Evolutionary conservation across 2,329 filamentous ascomycete genomes (phyloP), one percentile per base, ranked within the genome.

Genomic region (Colletotrichum liriopes): DNA sequence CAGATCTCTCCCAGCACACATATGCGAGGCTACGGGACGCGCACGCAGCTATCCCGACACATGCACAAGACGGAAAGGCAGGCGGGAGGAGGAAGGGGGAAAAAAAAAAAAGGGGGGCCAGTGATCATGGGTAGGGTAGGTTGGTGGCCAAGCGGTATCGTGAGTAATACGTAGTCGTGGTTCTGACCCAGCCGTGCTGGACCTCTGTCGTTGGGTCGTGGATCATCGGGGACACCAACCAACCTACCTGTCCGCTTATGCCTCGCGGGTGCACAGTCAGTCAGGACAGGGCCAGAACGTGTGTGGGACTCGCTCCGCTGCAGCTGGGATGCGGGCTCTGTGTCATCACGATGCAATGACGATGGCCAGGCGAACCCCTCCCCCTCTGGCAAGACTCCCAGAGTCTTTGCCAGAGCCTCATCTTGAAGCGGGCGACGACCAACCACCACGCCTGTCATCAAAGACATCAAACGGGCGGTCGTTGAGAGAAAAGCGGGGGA

Each of bases 51-150:
- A 61, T 66, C 67, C 71, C 67, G 60, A 66, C 63, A 66, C 51
- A 72, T 72, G 70, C 70, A 71, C 70, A 65, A 29, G 70, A 66
- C 67, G 71, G 71, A 70, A 68, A 68, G 67, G 64, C 39, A 52
- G 45, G 45, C 49, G 65, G 68, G 56, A 52, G 55, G 39, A 37
- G 51, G n/a, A 26, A n/a, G 45, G 45, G 11, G 20, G 20, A 26
- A 26, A n/a, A 47, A n/a, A n/a, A 11, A n/a, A n/a, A n/a, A n/a
- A n/a, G n/a, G 45, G 47, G 45, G 23, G n/a, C 47, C 51, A 20
- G 41, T 45, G 35, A 65, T 23, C 32, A 29, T 51, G 45, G 60
- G 32, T 23, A 32, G 35, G 60, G 60, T 23, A 26, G 45, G 35
- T 23, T 39, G 20, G 32, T 39, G 43, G 60, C 23, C 45, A 63